phyloP scores from a whole-genome alignment of 768 basidiomycete species.

The Plicaturopsis crispa region DNA sequence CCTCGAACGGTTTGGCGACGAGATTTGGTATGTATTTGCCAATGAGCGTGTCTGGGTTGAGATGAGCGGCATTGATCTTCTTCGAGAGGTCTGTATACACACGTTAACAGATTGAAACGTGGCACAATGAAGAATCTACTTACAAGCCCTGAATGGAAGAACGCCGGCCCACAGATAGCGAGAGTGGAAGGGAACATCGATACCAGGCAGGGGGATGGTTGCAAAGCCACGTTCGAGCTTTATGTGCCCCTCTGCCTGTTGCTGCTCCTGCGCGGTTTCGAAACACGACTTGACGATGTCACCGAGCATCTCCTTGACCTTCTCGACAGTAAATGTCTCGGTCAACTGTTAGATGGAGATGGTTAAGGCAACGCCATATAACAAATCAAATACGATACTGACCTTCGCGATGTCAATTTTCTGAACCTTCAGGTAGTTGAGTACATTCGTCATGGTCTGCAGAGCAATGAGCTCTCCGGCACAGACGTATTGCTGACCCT shows the following conservation, averaged over 20 bases:
- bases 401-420: slow-evolving; percentile 92
- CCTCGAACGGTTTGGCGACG: slow-evolving; percentile 80
- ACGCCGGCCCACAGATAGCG: slow-evolving; percentile 99
- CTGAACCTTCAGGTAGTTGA: slow-evolving; percentile 94
- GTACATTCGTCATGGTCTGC: slow-evolving; percentile 90
- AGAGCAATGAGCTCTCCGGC: slow-evolving; percentile 93
- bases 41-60: slow-evolving; percentile 92
- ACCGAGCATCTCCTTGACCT: slow-evolving; percentile 91
- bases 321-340: slow-evolving; percentile 81
- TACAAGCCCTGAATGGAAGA: slow-evolving; percentile 93
- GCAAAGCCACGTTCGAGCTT: slow-evolving; percentile 96
- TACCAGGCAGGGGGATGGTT: slow-evolving; percentile 90
- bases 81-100: slow-evolving; percentile 74
- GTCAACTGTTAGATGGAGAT: slow-evolving; percentile 51
- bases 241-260: slow-evolving; percentile 79
- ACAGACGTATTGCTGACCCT: slow-evolving; percentile 99
- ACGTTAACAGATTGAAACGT: slow-evolving; percentile 2
- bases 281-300: slow-evolving; percentile 86
- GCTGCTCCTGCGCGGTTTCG: slow-evolving; percentile 68
- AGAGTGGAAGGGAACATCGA: slow-evolving; percentile 99
- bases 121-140: slow-evolving; percentile 23
- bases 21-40: slow-evolving; percentile 98
- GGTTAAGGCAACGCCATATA: slow-evolving; percentile 3
- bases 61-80: slow-evolving; percentile 88
- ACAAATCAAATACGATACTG: slow-evolving; percentile 3